Evolutionary conservation across 2,329 filamentous ascomycete species (phyloP).

Genomic region (Fusarium sp.): DNA sequence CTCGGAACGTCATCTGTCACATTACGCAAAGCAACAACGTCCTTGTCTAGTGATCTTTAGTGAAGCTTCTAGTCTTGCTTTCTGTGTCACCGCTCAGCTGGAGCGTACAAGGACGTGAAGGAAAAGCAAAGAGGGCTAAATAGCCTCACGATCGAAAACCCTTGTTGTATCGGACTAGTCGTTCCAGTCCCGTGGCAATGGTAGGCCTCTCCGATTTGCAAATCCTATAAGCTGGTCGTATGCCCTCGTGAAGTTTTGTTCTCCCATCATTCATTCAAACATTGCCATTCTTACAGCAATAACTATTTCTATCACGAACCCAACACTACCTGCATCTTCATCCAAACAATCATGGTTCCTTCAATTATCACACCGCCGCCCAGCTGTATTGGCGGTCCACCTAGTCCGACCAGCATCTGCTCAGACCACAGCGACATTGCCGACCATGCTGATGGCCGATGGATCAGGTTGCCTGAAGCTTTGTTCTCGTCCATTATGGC

Average conservation of each 20-base stretch:
- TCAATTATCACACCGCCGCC: slow-evolving; percentile 28
- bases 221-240: slow-evolving; percentile 1
- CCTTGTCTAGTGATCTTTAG: background rate
- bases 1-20: slow-evolving; percentile 1
- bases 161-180: background rate
- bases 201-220: background rate
- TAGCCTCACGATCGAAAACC: slow-evolving; percentile 1
- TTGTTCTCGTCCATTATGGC: slow-evolving; percentile 31
- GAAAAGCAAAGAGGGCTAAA: slow-evolving; percentile 5
- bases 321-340: background rate
- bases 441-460: slow-evolving; percentile 9
- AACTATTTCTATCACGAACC: background rate
- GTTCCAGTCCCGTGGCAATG: slow-evolving; percentile 2
- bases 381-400: slow-evolving; percentile 16
- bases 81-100: background rate
- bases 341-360: slow-evolving; percentile 11
- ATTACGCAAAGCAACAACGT: background rate
- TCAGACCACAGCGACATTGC: slow-evolving; percentile 1
- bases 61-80: background rate
- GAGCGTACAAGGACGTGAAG: background rate
- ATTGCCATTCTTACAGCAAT: background rate
- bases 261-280: background rate
- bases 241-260: background rate
- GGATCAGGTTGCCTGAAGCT: slow-evolving; percentile 25
- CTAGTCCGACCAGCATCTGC: background rate